These are phyloP conservation scores for Raddia guianensis DNA, from an alignment of 176 grass and related monocot genomes.

Conservation along the genomic window DNA sequence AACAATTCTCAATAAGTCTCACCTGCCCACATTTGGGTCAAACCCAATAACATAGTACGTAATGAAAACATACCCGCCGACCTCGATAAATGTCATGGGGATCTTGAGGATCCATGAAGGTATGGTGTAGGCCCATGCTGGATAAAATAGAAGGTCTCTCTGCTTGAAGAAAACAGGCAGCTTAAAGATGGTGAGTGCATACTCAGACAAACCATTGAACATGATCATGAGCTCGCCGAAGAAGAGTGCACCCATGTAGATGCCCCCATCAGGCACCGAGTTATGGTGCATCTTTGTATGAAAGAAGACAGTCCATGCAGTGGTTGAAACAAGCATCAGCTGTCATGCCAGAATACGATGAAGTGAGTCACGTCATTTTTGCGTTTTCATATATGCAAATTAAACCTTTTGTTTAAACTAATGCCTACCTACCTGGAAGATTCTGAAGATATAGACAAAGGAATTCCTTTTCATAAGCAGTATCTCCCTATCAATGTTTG, in stretches of 20 bases:
- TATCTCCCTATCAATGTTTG: conserved; percentile 54
- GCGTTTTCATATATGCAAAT: neutral
- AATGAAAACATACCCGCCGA: conserved; percentile 66
- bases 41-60: conserved; percentile 94
- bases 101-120: conserved; percentile 88
- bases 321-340: conserved; percentile 59
- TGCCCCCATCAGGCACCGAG: conserved; percentile 20
- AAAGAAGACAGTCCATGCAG: conserved; percentile 76
- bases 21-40: conserved; percentile 81
- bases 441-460: conserved; percentile 72
- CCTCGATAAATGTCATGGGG: conserved; percentile 78
- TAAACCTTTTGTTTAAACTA: neutral
- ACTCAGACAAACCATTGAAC: conserved; percentile 83
- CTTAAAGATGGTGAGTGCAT: conserved; percentile 65
- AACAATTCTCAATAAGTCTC: conserved; percentile 36
- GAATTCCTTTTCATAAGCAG: conserved; percentile 73
- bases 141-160: conserved; percentile 84
- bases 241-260: conserved; percentile 73
- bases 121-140: conserved; percentile 83
- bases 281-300: conserved; percentile 73
- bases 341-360: conserved; percentile 34
- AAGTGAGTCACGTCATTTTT: neutral
- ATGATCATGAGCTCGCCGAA: conserved; percentile 70
- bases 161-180: conserved; percentile 95
- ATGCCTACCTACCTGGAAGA: conserved; percentile 2